Evolutionary conservation across 106 monocot species (phyloP), one percentile per base, ranked within the genome.

Genomic region (Acorus calamus): DNA sequence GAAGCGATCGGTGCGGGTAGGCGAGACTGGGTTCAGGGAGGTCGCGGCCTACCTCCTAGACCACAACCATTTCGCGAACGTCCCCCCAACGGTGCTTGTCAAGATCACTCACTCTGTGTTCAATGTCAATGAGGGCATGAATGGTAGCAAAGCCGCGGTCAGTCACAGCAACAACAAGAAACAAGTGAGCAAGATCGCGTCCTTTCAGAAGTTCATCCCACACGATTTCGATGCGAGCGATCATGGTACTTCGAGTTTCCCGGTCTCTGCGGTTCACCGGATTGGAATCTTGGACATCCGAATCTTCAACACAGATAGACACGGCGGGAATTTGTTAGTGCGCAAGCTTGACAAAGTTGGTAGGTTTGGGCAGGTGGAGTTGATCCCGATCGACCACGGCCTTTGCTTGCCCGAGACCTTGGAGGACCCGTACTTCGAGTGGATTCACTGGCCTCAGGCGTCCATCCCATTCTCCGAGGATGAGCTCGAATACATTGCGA

Each of bases 51-150:
- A 55, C 56, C 59, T 49, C 10, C 64, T 72, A 46, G 72, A 72
- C 53, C 41, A 74, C 41, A 60, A 74, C 67, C 66, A 74, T 46
- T 74, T 74, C 61, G 74, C 74, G 2, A 74, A 74, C 52, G 74
- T 74, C 60, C 74, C 74, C 4, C 66, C 74, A 0, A 74, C 74
- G n/a, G 79, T 77, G 10, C 79, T 89, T 50, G 89, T 89, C 2
- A 89, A 89, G 79, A 85, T 89, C 13, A 85, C 85, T 3, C 89
- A 89, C 59, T 76, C 85, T 1, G 61, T 89, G 7, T 89, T 89
- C 53, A 70, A 85, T 71, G 60, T 85, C 14, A 89, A 85, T 60
- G 78, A 77, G 13, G 66, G 69, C 2, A 66, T 73, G 11, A 60
- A 54, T 10, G 47, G 59, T 53, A 61, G 41, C 10, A 60, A 7